Evolutionary conservation across 441 rosid species (phyloP), one percentile per base, ranked within the genome.

Genomic region (Populus hybrid): DNA sequence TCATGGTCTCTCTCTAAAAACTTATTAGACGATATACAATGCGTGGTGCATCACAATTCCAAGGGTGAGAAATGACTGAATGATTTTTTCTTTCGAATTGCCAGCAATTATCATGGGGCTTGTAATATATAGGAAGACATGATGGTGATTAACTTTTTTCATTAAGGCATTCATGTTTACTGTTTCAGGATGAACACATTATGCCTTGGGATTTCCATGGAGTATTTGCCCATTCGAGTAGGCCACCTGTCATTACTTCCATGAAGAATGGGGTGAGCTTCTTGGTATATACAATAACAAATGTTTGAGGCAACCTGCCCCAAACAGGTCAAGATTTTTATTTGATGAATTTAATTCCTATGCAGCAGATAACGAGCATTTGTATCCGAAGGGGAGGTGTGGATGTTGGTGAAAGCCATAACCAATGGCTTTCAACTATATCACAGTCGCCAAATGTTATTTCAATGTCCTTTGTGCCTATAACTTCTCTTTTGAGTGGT

Each of bases 381-480:
- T 75, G 70, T 65, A 64, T 88, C 57, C 84, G 97, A 82, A 87
- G 89, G 77, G 99, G 99, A 80, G 99, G 99, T 70, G 69, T 81
- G 68, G 95, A 92, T 83, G 42, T 68, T 65, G 87, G 88, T 30
- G 97, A 89, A 82, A 91, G 89, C 70, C 99, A 95, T 87, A 88
- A 86, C 26, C 90, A 79, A 71, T 95, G 99, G 99, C 95, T 94
- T 64, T 88, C 99, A 40, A 91, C 97, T 0, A 82, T 95, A 82
- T 84, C 94, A 7, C 83, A 90, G 79, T 91, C 94, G 18, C 98
- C 98, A 1, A 86, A 89, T 71, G 99, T 83, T 40, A 92, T 92
- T 82, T 94, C 98, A n/a, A 95, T 95, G 97, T 85, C 95, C 75
- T 87, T 94, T 69, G 95, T 94, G 82, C 97, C 99, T 32, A 91